Conservation (phyloP, 2,329 filamentous ascomycete species). For the Elsinoe ampelina region DNA sequence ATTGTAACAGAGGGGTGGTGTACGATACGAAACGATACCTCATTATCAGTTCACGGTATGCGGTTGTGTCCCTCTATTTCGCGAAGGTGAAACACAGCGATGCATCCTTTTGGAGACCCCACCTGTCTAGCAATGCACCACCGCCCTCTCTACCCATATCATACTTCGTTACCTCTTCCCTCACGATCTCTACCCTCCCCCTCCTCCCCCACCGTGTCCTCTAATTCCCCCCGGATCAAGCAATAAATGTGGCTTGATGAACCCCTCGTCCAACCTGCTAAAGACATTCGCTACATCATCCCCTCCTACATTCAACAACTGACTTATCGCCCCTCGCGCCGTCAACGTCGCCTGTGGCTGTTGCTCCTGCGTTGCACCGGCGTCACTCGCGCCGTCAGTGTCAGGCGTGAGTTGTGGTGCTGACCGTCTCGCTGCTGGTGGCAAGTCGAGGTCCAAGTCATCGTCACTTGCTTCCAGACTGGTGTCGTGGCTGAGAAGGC, state of each 20-base stretch:
- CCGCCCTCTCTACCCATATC: neutral
- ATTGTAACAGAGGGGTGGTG: no score
- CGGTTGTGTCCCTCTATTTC: no score
- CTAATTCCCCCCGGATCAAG: conserved; percentile 52
- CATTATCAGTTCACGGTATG: no score
- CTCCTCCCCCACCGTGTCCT: conserved; percentile 11
- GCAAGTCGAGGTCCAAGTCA: conserved; percentile 51
- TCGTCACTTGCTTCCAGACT: conserved; percentile 40
- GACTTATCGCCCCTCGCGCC: conserved; percentile 66
- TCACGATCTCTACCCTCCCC: neutral
- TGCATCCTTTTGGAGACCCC: neutral
- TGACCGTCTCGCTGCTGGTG: conserved; percentile 45
- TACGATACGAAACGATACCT: no score
- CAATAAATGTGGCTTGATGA: conserved; percentile 83
- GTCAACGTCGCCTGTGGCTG: conserved; percentile 38
- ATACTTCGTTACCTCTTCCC: neutral
- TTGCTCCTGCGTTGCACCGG: neutral
- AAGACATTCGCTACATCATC: conserved; percentile 89
- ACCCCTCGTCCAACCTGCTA: conserved; percentile 86
- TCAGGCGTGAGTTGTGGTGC: conserved; percentile 28
- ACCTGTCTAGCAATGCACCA: neutral
- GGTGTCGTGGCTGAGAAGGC: conserved; percentile 42
- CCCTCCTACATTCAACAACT: conserved; percentile 65
- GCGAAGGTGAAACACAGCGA: neutral
- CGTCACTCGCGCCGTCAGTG: conserved; percentile 14